These are phyloP conservation scores for Microthlaspi erraticum DNA, from an alignment of 345 rosid species.

Conservation along the genomic window DNA sequence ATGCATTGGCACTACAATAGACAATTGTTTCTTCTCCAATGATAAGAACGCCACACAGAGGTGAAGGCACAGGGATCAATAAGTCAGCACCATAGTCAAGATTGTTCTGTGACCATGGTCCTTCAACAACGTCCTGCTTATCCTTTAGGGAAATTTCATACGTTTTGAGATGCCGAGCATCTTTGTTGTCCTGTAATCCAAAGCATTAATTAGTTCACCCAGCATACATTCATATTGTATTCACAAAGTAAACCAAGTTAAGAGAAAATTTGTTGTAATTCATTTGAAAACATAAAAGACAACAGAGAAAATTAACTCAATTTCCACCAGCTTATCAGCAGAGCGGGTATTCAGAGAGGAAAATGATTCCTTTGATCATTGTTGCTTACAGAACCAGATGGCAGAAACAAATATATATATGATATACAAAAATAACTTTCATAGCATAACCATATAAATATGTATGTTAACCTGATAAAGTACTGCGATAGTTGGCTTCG, in stretches of 20 bases:
- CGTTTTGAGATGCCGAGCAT: conserved; percentile 92
- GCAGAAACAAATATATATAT: conserved; percentile 5
- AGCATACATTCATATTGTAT: conserved; percentile 18
- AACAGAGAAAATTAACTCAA: background rate
- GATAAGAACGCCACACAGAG: conserved; percentile 89
- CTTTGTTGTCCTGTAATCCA: conserved; percentile 79
- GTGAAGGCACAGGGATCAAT: conserved; percentile 88
- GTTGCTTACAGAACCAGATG: conserved; percentile 15
- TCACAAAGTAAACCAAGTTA: background rate
- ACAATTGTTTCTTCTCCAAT: conserved; percentile 94
- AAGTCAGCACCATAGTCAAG: conserved; percentile 86
- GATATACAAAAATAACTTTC: background rate
- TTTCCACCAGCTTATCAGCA: conserved; percentile 17
- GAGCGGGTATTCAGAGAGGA: background rate
- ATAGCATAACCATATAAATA: conserved; percentile 1
- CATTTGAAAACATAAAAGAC: background rate
- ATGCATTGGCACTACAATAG: conserved; percentile 82
- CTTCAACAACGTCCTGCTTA: conserved; percentile 77
- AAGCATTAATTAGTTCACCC: conserved; percentile 5
- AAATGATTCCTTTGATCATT: background rate
- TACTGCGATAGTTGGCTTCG: conserved; percentile 90
- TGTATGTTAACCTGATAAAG: conserved; percentile 70
- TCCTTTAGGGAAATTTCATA: conserved; percentile 83
- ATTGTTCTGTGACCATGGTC: conserved; percentile 94
- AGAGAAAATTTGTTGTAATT: conserved; percentile 12